Evolutionary conservation across 108 stramenopile species (phyloP), one percentile per base, ranked within the genome.

Genomic region (Schizochytrium sp.): DNA sequence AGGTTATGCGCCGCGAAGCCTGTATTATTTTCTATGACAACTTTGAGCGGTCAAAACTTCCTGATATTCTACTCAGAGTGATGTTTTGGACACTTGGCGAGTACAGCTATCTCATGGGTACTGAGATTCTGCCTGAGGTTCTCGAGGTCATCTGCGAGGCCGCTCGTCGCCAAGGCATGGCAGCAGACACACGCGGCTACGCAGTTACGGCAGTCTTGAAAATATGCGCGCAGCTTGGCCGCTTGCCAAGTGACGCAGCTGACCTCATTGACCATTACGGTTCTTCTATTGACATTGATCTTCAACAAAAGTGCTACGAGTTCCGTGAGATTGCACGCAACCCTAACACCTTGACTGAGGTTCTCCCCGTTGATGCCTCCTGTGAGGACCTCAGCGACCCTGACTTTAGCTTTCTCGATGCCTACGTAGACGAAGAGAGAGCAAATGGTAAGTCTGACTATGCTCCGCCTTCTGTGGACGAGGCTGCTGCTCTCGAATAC

Each of bases 81-180:
- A 94, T 98, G 93, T 97, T 98, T 42, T 99, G 99, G 99, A 96
- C 96, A 56, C 95, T 99, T 72, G 99, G 99, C 46, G 99, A 99
- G 93, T 99, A 98, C 93, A 98, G 95, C 45, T 98, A 97, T 87
- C 93, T 99, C 88, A 92, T 94, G 57, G 91, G 95, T 10, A 88
- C 57, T 59, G 87, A 89, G 87, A 72, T 93, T n/a, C 89, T 96
- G 83, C 95, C 95, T 17, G 93, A 92, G 72, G 93, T 98, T 53
- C 88, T 97, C 76, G 89, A 93, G 50, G 90, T 93, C 41, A 92
- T 99, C 61, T 97, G 96, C 91, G 58, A 61, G 2, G 89, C 89
- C 7, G 95, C 72, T 91, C 83, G 56, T 58, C 88, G 61, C 72
- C 90, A 53, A 91, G 91, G 57, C 89, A 87, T 61, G 89, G 91